Base-by-base conservation (phyloP, 2,329 filamentous ascomycete species). In the Penicillium sp. region DNA sequence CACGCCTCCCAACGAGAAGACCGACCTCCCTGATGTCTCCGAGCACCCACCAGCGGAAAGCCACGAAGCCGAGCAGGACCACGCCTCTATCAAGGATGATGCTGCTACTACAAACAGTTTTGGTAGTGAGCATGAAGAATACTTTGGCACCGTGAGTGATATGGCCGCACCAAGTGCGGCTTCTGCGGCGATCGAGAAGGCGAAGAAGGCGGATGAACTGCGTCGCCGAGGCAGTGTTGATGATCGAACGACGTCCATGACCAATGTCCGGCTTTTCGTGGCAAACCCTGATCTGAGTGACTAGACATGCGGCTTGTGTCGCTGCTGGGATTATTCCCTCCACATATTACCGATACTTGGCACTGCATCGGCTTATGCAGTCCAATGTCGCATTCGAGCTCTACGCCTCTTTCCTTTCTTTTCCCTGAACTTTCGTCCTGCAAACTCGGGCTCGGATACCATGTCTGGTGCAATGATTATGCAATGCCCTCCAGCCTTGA, bases 141-240 rank as follows among this genome's bases (percentile, higher is more conserved):
- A 77, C 51, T 72, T 72, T 4, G n/a, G n/a, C n/a, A n/a, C n/a
- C n/a, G 63, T 80, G 32, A 75, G 75, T 19, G 73, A 76, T 29
- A 74, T 83, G 65, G 63, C 70, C 57, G 66, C 70, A 48, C 68
- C 74, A 2, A 71, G 58, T 54, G 66, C 71, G 9, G 69, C 65
- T 21, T 70, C 61, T 33, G 53, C 63, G 2, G 69, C 70, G 12
- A 57, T 64, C 31, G 61, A 69, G 22, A 71, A 72, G 47, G 66
- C 64, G 22, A 69, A 69, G 35, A 70, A 64, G 49, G 66, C 68
- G 7, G 72, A 74, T 17, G 72, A 75, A 48, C 57, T 75, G 51
- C 65, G 70, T 54, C 66, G 73, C 44, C 65, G 72, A 50, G 73
- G 72, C 19, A 75, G 73, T 60, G 72, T 75, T 32, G 73, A 75